Base-by-base conservation (phyloP, 2,329 filamentous ascomycete genomes). In the Didymella lethalis region DNA sequence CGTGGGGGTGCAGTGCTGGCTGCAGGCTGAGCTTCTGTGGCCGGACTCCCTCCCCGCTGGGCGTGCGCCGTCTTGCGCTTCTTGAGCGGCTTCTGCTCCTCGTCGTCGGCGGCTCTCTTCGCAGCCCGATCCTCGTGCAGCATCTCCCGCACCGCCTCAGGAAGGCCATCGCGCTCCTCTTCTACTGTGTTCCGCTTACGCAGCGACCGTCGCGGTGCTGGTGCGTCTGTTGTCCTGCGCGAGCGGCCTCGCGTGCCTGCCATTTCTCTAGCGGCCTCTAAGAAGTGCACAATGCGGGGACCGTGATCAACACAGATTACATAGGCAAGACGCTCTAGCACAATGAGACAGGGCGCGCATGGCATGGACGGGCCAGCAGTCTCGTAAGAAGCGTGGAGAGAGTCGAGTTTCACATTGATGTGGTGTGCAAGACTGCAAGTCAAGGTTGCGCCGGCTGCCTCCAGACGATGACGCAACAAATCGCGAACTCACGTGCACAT, bases 131-230 rank as follows among this genome's bases (percentile, higher is more conserved):
- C 76, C 51, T 82, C 80, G 32, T 72, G 70, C 26, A 83, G 69
- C 78, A 83, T 77, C 40, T 82, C 80, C 45, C 74, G 75, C 62
- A 81, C 82, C 2, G 82, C 74, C 50, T 77, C 75, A 12, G 80
- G 79, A 11, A 82, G 46, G 20, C 46, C 73, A 4, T 63, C 65
- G 23, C 66, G 64, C 55, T 71, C 66, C 16, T 69, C 59, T 18
- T 69, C 63, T 16, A 62, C 57, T 2, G 63, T 61, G 25, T 62
- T 67, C 14, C 54, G 57, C 7, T 62, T 63, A 12, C 74, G 68
- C 32, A 67, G 59, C n/a, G 71, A 73, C 4, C 71, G 65, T 55
- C 67, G 62, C 7, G 69, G 64, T 18, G 64, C 62, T 14, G 58
- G 47, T 20, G 59, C 40, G 18, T 62, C 59, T 7, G 59, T 32